Percentiles rank a stretch among this genome's conserved stretches.
phyloP scores from a whole-genome alignment of 306 rosid species.

The Cyamopsis tetragonoloba region DNA sequence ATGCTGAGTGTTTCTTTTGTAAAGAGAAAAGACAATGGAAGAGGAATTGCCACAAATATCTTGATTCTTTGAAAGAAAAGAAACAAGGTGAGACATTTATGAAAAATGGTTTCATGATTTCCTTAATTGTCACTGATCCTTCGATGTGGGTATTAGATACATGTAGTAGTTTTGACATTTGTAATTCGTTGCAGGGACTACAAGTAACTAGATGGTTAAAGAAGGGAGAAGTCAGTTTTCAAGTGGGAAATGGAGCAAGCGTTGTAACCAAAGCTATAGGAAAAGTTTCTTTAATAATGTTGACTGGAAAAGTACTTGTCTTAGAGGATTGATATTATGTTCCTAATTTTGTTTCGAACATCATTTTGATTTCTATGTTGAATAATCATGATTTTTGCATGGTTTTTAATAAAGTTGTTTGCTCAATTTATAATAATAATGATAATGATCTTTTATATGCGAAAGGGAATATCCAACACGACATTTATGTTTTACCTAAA shows the following conservation, averaged over 20 bases:
- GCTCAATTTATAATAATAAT: background rate
- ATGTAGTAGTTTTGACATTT: background rate
- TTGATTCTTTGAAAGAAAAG: background rate
- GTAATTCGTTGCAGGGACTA: background rate
- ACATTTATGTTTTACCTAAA: background rate
- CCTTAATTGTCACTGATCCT: background rate
- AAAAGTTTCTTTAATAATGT: background rate
- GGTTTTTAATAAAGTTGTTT: background rate
- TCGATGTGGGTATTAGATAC: slow-evolving; percentile 4
- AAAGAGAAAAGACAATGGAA: background rate
- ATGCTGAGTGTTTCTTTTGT: background rate
- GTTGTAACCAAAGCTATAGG: background rate
- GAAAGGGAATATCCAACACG: background rate
- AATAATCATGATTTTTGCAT: background rate
- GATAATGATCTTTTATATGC: background rate
- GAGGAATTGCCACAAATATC: background rate
- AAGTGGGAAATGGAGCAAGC: background rate
- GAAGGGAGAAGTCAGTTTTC: background rate
- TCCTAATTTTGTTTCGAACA: no score
- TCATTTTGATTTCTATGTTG: background rate
- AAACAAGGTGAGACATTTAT: background rate
- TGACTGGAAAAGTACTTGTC: background rate
- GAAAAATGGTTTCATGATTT: slow-evolving; percentile 14
- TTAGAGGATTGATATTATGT: no score
- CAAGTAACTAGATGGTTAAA: background rate